Conservation (phyloP, 208 protist genomes). For the Acanthamoeba sp. region DNA sequence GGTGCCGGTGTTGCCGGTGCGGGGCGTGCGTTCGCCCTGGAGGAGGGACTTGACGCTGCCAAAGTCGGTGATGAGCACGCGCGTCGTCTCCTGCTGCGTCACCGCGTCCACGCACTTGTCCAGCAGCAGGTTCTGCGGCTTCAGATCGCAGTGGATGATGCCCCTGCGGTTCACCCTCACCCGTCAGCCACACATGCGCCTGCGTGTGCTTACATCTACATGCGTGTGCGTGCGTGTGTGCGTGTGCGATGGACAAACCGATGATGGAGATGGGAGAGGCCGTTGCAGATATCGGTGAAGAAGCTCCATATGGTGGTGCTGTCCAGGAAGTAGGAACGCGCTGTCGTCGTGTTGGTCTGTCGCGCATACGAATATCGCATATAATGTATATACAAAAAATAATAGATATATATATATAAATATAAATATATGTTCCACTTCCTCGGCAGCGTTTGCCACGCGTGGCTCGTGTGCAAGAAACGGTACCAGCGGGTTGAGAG, state of each 20-base stretch:
- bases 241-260: neutral
- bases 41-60: conserved; percentile 58
- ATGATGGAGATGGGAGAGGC: conserved; percentile 59
- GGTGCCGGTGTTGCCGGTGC: conserved; percentile 65
- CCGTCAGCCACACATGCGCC: neutral
- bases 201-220: neutral
- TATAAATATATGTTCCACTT: too few relatives aligned
- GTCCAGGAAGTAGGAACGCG: conserved; percentile 40
- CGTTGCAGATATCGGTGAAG: conserved; percentile 61
- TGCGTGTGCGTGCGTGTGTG: neutral
- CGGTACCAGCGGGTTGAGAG: conserved; percentile 26
- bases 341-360: conserved; percentile 29
- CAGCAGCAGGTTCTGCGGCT: conserved; percentile 69
- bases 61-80: conserved; percentile 60
- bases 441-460: too few relatives aligned
- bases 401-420: too few relatives aligned
- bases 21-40: neutral
- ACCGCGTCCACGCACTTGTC: conserved; percentile 19
- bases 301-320: conserved; percentile 56
- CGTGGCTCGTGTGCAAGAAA: too few relatives aligned
- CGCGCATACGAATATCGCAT: too few relatives aligned
- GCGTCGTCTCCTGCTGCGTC: conserved; percentile 32
- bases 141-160: conserved; percentile 58
- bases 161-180: neutral
- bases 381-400: too few relatives aligned